Conservation (phyloP, 225 moss, liverwort and hornwort genomes). For the Straminergon stramineum region DNA sequence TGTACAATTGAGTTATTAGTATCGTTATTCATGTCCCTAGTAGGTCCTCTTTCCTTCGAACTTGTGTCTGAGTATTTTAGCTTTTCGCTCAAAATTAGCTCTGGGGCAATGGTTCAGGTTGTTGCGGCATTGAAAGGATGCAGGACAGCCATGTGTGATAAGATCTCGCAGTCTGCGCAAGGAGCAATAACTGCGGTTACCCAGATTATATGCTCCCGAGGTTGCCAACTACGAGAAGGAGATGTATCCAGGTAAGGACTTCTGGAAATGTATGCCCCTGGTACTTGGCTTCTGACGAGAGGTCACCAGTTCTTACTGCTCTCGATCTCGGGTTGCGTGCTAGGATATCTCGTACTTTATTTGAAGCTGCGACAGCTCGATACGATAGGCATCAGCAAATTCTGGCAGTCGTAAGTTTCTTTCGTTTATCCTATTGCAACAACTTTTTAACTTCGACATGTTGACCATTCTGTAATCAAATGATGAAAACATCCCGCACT, state of each 20-base stretch:
- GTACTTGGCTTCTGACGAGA: neutral
- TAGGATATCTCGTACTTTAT: slow-evolving; percentile 68
- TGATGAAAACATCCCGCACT: neutral
- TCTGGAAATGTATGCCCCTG: neutral
- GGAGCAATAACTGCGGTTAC: slow-evolving; percentile 60
- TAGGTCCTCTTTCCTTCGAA: neutral
- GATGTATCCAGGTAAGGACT: slow-evolving; percentile 61
- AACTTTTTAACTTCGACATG: neutral
- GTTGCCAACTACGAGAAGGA: slow-evolving; percentile 61
- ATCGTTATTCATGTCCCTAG: neutral
- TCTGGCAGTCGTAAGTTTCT: slow-evolving; percentile 48
- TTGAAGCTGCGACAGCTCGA: slow-evolving; percentile 65
- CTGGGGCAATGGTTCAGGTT: slow-evolving; percentile 33
- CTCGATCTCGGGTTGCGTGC: neutral
- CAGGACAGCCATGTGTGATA: slow-evolving; percentile 63
- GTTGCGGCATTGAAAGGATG: slow-evolving; percentile 72
- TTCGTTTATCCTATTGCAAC: neutral
- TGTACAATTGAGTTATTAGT: neutral
- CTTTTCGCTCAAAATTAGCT: neutral
- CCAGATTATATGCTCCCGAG: slow-evolving; percentile 54
- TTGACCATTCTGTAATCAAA: neutral
- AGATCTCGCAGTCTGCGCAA: slow-evolving; percentile 46
- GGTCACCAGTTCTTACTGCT: neutral
- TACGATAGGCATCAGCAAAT: slow-evolving; percentile 49
- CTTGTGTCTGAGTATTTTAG: neutral